Conservation (phyloP, 306 rosid genomes). For the Casuarina cunninghamiana region DNA sequence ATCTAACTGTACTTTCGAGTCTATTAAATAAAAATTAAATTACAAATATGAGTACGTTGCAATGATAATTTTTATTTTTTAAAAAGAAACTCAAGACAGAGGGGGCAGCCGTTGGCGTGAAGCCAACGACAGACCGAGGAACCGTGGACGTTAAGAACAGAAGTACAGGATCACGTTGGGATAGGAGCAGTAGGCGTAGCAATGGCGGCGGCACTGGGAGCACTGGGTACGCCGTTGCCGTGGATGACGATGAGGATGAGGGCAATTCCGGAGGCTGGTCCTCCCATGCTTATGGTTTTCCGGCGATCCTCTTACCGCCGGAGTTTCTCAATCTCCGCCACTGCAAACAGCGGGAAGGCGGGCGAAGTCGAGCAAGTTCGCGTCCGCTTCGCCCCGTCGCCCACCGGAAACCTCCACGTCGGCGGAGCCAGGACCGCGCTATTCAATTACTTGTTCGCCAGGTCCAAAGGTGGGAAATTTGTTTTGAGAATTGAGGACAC, state of each 20-base stretch:
- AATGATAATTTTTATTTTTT: too few species aligned
- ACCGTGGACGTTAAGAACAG: neutral
- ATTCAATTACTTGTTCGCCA: constrained; percentile 75
- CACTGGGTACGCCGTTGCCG: constrained; percentile 43
- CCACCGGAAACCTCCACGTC: constrained; percentile 94
- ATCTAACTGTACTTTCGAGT: too few species aligned
- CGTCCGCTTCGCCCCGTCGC: constrained; percentile 96
- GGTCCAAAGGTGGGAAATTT: constrained; percentile 91
- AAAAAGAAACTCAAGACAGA: neutral
- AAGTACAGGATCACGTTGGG: neutral
- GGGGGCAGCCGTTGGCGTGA: neutral
- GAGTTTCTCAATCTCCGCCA: constrained; percentile 61
- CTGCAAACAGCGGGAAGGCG: neutral
- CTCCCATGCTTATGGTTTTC: constrained; percentile 26
- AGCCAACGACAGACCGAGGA: neutral
- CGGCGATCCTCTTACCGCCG: constrained; percentile 39
- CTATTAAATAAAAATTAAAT: too few species aligned
- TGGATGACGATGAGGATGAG: constrained; percentile 49
- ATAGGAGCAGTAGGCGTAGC: neutral
- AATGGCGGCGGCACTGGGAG: constrained; percentile 38
- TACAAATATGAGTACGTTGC: too few species aligned
- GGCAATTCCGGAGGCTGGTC: constrained; percentile 31
- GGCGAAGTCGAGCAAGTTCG: constrained; percentile 48
- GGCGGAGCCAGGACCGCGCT: constrained; percentile 99
- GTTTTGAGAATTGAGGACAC: constrained; percentile 95